Evolutionary conservation across 306 rosid species (phyloP), one percentile per base, ranked within the genome.

Genomic region (Betula pendula): DNA sequence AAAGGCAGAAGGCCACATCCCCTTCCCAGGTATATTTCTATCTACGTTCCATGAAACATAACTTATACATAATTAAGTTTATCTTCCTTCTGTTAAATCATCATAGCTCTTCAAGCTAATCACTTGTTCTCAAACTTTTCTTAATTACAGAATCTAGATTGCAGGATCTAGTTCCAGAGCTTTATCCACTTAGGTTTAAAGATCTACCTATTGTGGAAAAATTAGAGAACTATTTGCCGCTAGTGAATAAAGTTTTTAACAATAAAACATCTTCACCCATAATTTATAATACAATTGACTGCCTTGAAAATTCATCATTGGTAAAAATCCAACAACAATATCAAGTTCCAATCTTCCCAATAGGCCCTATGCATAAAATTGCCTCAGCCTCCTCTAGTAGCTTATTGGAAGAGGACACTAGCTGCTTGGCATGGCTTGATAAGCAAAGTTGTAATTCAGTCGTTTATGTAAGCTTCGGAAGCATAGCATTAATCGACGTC

Each of bases 181-280:
- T 87, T 15, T 60, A 82, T 19, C 83, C 87, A 2, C 69, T 90
- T 5, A 77, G 90, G 63, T 87, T 83, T 77, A 90, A 79, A 75
- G 96, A 90, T 75, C 81, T 90, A 6, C 89, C 87, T 0, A 71
- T 83, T 55, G 17, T 83, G 29, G 48, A 53, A 35, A 0, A 44
- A 44, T 44, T 66, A 0, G 68, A 81, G 17, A 53, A 4, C 5
- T 58, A 50, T 29, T 22, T 72, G 14, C 33, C 77, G 17, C 24
- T 62, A 29, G 0, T 49, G 0, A 2, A 35, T 2, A 68, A 75
- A 65, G 8, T 71, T 3, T 33, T 75, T 71, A 56, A 63, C 3
- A 43, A 72, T 27, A 79, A 50, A 70, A 83, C 77, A 1, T 75
- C 79, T n/a, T 31, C 79, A 2, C 89, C 85, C 27, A 71, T 91